Base-by-base conservation (phyloP, 345 rosid genomes). In the Citrus glauca region DNA sequence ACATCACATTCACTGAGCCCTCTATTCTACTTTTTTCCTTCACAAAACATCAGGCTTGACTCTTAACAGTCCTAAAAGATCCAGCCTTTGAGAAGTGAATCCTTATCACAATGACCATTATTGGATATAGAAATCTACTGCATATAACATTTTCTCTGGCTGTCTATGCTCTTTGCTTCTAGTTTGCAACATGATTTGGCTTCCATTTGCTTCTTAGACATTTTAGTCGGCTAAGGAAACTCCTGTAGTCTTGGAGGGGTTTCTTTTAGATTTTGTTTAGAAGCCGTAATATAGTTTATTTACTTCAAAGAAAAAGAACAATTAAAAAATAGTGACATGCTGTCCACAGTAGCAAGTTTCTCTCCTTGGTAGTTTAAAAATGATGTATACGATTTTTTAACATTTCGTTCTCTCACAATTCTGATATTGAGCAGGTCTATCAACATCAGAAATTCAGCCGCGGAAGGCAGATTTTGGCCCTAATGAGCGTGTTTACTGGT, bases 401-500 rank as follows among this genome's bases (percentile, higher is more conserved):
- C 56, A 38, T 74, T 45, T 35, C 9, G 13, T 45, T 45, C 50
- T 2, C 50, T 45, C 50, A 45, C 50, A 45, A 45, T 45, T 45
- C 50, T 45, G 50, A 45, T 45, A 2, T 45, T 72, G 40, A 33
- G 66, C 80, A 83, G 85, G 84, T 65, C 35, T 81, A 65, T 20
- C 80, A 30, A 53, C 17, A 67, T 62, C 66, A 59, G 79, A 66
- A 42, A 69, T 81, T 42, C 20, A 70, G 30, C 74, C 83, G 30
- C 67, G 19, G 25, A 73, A 50, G 38, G 84, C 85, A 14, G 68
- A 45, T 25, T 81, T 76, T 71, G 10, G 56, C 30, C 14, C 9
- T 2, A 66, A 78, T 71, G 90, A 89, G 66, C 86, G 88, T 62
- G 61, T 85, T 14, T 84, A 79, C 72, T 89, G 89, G 90, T 85